Evolutionary conservation across 129 eudicot genomes (phyloP), one percentile per base, ranked within the genome.

Genomic region (Kitagawia praeruptora): DNA sequence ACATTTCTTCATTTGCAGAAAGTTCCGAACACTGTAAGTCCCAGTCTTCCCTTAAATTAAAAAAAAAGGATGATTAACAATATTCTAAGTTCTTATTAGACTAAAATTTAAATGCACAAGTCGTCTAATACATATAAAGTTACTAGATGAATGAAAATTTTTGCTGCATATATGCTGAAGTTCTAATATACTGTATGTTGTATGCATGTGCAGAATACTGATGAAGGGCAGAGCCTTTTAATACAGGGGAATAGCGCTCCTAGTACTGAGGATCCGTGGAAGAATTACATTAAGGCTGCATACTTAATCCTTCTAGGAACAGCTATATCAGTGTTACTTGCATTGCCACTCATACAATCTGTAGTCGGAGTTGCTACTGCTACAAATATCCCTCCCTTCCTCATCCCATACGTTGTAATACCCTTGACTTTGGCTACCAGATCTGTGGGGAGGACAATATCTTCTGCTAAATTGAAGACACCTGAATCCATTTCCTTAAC

Each of bases 401-500:
- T 83, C 28, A 84, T 91, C 78, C 90, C 93, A 1, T 91, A 89
- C 75, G 74, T 89, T 48, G 83, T 87, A 18, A 86, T 91, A 45
- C 96, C 96, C 25, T 84, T 85, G 27, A 85, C 96, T 38, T 82
- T 84, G 51, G 87, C 78, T 89, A 70, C 79, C 51, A 85, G 90
- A 72, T 85, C 83, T 40, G 90, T 85, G 42, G 70, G 82, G 39
- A 61, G 84, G 28, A 81, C 89, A 0, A 86, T 91, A 25, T 34
- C 77, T 79, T 87, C 92, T 27, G 87, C 91, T 47, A 70, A 84
- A 53, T 79, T 84, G 75, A 91, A 87, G 88, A 87, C 88, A 23
- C 81, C 82, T 80, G 84, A 82, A 15, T 83, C 89, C 27, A 82
- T 83, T 39, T 91, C 96, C n/a, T 79, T 91, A 74, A 89, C 96